These are phyloP conservation scores for Aspergillus sparsus DNA, from an alignment of 495 filamentous ascomycete genomes.

Conservation along the genomic window DNA sequence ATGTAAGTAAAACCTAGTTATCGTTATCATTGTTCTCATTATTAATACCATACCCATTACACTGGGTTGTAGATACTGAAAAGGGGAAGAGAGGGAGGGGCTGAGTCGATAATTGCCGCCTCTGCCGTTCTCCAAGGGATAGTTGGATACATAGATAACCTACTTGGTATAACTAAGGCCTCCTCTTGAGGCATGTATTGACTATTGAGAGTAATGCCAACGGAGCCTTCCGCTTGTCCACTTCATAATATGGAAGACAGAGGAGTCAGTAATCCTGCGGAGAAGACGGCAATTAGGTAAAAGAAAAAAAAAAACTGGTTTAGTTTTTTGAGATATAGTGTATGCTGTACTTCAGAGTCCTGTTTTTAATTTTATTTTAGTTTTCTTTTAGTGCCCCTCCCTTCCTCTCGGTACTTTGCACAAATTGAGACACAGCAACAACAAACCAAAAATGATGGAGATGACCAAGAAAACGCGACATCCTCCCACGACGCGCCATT, in stretches of 20 bases:
- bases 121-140: neutral
- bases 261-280: neutral
- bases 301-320: neutral
- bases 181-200: too few relatives aligned
- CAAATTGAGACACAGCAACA: slow-evolving; percentile 1
- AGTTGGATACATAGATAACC: neutral
- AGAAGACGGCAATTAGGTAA: neutral
- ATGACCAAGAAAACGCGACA: neutral
- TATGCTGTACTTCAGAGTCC: too few relatives aligned
- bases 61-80: neutral
- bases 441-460: neutral
- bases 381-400: neutral
- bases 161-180: too few relatives aligned
- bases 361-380: too few relatives aligned
- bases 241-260: neutral
- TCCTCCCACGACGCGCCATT: neutral
- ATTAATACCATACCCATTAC: neutral
- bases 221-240: too few relatives aligned
- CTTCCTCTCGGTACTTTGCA: neutral
- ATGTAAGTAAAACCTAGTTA: neutral
- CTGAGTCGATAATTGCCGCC: slow-evolving; percentile 2
- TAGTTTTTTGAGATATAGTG: too few relatives aligned
- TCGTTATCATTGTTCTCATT: neutral
- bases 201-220: too few relatives aligned
- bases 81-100: neutral